Evolutionary conservation across 352 stramenopile species (phyloP).

Genomic region (Aphanomyces euteiches): DNA sequence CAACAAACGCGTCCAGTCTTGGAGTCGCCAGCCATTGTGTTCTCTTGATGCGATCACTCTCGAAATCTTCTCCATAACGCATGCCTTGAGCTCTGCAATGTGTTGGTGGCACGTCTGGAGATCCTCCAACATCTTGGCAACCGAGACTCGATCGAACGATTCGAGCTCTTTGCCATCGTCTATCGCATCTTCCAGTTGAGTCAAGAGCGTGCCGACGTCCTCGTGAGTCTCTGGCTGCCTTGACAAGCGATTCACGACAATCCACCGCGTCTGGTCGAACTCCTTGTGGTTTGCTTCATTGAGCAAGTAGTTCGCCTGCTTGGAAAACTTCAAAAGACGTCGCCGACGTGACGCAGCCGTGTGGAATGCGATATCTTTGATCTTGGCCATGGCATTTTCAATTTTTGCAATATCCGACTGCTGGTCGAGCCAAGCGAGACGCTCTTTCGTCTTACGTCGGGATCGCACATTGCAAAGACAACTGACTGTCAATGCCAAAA

Average conservation of each 20-base stretch:
- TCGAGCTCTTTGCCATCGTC: background rate
- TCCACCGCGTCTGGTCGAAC: background rate
- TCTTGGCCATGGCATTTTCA: background rate
- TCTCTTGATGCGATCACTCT: background rate
- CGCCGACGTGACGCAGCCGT: background rate
- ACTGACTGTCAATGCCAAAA: background rate
- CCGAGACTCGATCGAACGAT: background rate
- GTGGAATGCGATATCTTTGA: background rate
- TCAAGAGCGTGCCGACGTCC: background rate
- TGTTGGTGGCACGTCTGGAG: background rate
- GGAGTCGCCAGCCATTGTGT: background rate
- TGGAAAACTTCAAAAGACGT: background rate
- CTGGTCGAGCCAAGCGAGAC: background rate
- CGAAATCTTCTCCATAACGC: background rate
- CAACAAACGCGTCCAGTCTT: background rate
- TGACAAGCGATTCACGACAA: conserved; percentile 3
- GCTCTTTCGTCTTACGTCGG: background rate
- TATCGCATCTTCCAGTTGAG: background rate
- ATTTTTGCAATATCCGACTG: background rate
- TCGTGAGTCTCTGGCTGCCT: background rate
- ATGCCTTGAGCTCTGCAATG: background rate
- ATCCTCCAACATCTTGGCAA: background rate
- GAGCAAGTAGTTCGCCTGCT: background rate
- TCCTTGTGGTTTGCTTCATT: conserved; percentile 2
- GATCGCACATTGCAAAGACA: background rate